phyloP scores from a whole-genome alignment of 2,329 filamentous ascomycete genomes.

The Colletotrichum cordylinicola region DNA sequence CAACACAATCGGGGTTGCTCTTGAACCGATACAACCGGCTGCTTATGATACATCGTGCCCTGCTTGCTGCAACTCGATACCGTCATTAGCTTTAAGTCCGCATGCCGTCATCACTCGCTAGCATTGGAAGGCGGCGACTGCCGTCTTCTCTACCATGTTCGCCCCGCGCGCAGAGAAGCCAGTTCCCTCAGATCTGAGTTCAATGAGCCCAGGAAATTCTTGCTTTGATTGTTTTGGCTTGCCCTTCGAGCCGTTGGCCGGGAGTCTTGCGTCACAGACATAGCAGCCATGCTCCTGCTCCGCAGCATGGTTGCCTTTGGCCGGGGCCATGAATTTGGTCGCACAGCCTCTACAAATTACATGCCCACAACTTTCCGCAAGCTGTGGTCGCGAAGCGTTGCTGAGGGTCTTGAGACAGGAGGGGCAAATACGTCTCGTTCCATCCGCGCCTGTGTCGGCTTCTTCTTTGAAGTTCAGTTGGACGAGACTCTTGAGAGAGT shows the following conservation, averaged over 20 bases:
- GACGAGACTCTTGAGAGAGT: slow-evolving; percentile 81
- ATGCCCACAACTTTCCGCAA: slow-evolving; percentile 89
- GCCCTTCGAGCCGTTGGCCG: slow-evolving; percentile 49
- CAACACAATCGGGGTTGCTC: background rate
- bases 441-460: slow-evolving; percentile 50
- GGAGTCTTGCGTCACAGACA: slow-evolving; percentile 85
- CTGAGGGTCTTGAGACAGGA: slow-evolving; percentile 83
- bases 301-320: slow-evolving; percentile 39
- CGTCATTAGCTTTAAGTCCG: background rate
- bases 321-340: slow-evolving; percentile 78
- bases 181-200: slow-evolving; percentile 85
- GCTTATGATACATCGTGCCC: background rate
- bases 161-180: slow-evolving; percentile 90
- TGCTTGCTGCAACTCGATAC: background rate
- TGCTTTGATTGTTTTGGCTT: slow-evolving; percentile 47
- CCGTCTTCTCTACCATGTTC: slow-evolving; percentile 79
- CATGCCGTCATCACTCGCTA: slow-evolving; percentile 38
- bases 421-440: slow-evolving; percentile 68
- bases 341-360: slow-evolving; percentile 88
- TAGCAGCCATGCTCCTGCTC: slow-evolving; percentile 71
- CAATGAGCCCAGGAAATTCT: slow-evolving; percentile 76
- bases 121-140: slow-evolving; percentile 80
- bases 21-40: background rate
- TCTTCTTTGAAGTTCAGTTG: slow-evolving; percentile 80
- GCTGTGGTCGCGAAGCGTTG: slow-evolving; percentile 81